Evolutionary conservation across 129 eudicot genomes (phyloP), one percentile per base, ranked within the genome.

Genomic region (Chrysanthemum lavandulifolium): DNA sequence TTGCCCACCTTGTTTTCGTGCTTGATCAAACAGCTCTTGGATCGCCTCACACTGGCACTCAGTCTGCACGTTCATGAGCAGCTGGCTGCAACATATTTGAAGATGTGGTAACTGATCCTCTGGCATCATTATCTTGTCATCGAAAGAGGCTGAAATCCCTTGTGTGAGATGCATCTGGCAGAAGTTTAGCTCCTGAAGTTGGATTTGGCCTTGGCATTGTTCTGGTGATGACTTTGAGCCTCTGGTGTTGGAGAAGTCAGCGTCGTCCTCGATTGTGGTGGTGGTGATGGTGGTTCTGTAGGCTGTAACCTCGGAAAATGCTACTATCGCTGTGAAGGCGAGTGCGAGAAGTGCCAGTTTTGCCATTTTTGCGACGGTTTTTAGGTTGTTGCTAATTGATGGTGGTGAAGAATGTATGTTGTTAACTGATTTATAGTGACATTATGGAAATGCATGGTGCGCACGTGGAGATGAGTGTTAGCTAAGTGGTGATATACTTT

Each of bases 41-140:
- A 69, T 69, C 4, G 64, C 74, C n/a, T 69, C 51, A 31, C 64
- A 69, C 53, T 69, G 63, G 64, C 74, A 69, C 53, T 54, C 31
- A 40, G 45, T 6, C 29, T n/a, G 10, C 36, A 29, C 40, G 14
- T 52, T 50, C 12, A 10, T 2, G 19, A 9, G 18, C 25, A 69
- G 63, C 63, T 69, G 63, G 43, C 16, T 31, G 50, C 74, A 69
- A 36, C 74, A 69, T 10, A 31, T 50, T 48, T 18, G 56, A 4
- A 14, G 63, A 27, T 29, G n/a, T n/a, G 54, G 29, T 2, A 7
- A 43, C 0, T 9, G 27, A 6, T 10, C 71, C 33, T 19, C 36
- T 3, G 31, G 31, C 71, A 66, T 66, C 16, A 7, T 45, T 14
- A 18, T 16, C n/a, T 62, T 33, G 48, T 31, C 45, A 13, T 65